phyloP scores from a whole-genome alignment of 148 eudicot genomes.

The Rhododendron mucronatum region DNA sequence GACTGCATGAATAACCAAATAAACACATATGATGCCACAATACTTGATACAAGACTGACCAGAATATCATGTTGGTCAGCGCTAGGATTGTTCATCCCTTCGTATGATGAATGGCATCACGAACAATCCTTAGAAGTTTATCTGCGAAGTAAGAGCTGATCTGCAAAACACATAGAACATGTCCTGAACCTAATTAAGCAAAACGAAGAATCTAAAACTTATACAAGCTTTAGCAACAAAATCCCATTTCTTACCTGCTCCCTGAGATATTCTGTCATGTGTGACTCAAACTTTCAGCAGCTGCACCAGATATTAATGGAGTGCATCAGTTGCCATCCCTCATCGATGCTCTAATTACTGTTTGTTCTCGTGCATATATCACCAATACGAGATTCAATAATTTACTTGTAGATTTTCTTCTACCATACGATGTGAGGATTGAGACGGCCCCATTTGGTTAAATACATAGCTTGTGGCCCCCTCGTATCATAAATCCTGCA shows the following conservation, averaged over 20 bases:
- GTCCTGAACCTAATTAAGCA: neutral
- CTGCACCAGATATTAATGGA: conserved; percentile 80
- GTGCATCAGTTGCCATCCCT: conserved; percentile 64
- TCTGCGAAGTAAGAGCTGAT: conserved; percentile 66
- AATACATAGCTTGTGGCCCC: no score
- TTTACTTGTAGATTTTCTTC: no score
- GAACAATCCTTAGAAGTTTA: conserved; percentile 66
- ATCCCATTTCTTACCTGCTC: conserved; percentile 50
- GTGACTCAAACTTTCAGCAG: conserved; percentile 73
- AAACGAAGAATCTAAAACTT: neutral
- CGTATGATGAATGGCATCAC: conserved; percentile 53
- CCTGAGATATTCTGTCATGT: conserved; percentile 56
- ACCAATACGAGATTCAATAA: no score
- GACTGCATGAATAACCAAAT: neutral
- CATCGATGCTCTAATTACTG: conserved; percentile 37
- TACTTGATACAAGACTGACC: conserved; percentile 37
- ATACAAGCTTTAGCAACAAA: conserved; percentile 3
- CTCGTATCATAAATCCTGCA: no score
- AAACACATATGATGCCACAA: neutral
- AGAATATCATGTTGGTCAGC: conserved; percentile 59
- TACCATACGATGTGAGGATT: no score
- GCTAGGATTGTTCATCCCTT: conserved; percentile 45
- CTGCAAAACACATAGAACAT: conserved; percentile 37
- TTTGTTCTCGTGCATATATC: conserved; percentile 49
- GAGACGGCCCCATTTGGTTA: no score